Evolutionary conservation across 495 filamentous ascomycete species (phyloP), one percentile per base, ranked within the genome.

Genomic region (Neurospora tetrasperma): DNA sequence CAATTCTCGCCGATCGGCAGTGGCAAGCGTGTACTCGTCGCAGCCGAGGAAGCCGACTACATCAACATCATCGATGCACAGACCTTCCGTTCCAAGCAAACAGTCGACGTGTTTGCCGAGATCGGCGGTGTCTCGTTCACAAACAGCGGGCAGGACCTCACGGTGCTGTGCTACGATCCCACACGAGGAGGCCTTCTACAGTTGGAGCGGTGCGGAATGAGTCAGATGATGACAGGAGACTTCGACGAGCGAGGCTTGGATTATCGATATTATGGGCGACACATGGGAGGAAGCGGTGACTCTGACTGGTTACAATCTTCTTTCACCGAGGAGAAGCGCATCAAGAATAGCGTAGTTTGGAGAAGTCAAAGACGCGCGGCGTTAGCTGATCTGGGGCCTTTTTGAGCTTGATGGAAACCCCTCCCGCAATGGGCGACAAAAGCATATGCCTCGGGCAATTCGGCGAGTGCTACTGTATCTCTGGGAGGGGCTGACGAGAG

Each of bases 91-190:
- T 85, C 86, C 14, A 89, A 89, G 72, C 94, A 97, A 77, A 90
- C 89, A 10, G 82, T 97, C 3, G 92, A 94, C 74, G 90, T 97
- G 77, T 97, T 96, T 76, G 94, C 95, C 18, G 92, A 95, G 75
- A 88, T 96, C 39, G 93, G 89, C 4, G 95, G 95, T 4, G 86
- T 93, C 4, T 88, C 88, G 44, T 92, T 94, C 74, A 84, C 89
- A 31, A 88, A 90, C 27, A 92, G 90, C 73, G 95, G 94, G 5
- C 82, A 86, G 46, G 86, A 89, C 69, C 83, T 97, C 43, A 89
- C 89, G 76, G 88, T 96, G 4, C 88, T 92, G 20, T 95, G 92
- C 73, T 87, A 88, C 23, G 95, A 98, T 78, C 83, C 82, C 35
- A 85, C 85, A 38, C 90, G 93, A 77, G 94, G 94, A 69, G 94